These are phyloP conservation scores for Candolleomyces aberdarensis DNA, from an alignment of 768 basidiomycete species.

Conservation along the genomic window DNA sequence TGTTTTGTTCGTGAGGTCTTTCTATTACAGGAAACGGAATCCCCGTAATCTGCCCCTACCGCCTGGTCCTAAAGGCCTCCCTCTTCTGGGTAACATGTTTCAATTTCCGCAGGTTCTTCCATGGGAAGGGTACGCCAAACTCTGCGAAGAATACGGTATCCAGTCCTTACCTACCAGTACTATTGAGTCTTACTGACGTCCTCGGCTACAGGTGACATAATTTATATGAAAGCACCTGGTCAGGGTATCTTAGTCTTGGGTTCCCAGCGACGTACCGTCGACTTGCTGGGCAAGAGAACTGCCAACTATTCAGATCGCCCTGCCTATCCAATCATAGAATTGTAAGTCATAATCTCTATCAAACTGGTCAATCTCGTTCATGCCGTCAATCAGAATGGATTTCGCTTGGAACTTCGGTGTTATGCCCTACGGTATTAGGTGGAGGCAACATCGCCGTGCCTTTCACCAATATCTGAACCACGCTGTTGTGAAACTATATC, in stretches of 20 bases:
- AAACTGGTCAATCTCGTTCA: too few relatives aligned
- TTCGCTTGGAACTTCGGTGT: constrained; percentile 23
- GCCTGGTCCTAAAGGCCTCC: too few relatives aligned
- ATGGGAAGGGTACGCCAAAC: too few relatives aligned
- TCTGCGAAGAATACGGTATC: too few relatives aligned
- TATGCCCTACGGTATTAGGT: constrained; percentile 22
- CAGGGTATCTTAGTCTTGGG: constrained; percentile 24
- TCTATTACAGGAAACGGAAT: too few relatives aligned
- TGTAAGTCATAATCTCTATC: constrained; percentile 8
- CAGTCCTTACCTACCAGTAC: too few relatives aligned
- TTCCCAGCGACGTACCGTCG: constrained; percentile 19
- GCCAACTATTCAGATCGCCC: constrained; percentile 26
- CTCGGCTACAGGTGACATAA: constrained; percentile 9
- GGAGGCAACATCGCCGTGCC: constrained; percentile 24
- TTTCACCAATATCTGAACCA: constrained; percentile 21
- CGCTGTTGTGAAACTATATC: constrained; percentile 19
- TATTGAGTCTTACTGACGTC: too few relatives aligned
- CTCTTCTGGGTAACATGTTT: too few relatives aligned
- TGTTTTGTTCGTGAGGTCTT: too few relatives aligned
- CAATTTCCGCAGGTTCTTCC: too few relatives aligned
- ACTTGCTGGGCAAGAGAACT: constrained; percentile 24
- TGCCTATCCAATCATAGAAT: constrained; percentile 15
- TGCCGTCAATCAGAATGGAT: constrained; percentile 6
- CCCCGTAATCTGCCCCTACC: too few relatives aligned
- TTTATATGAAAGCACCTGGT: constrained; percentile 24